Evolutionary conservation across 768 basidiomycete genomes (phyloP).

Genomic region (Mycena polygramma): DNA sequence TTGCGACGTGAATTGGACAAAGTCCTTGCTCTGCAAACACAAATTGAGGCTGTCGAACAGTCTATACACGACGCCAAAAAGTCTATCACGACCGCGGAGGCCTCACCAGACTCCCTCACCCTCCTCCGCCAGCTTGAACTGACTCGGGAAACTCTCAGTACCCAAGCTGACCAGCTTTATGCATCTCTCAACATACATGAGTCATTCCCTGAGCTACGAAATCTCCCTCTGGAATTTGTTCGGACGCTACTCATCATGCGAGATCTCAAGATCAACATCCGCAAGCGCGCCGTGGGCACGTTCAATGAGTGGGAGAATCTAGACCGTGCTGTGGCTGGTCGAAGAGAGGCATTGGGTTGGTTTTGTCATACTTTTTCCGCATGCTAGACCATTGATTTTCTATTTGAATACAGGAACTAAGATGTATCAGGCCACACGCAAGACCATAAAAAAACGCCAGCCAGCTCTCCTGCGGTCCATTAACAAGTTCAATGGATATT

Average conservation of each 20-base stretch:
- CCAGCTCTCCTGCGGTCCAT: too few relatives aligned
- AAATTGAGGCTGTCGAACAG: constrained; percentile 42
- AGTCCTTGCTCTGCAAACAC: constrained; percentile 47
- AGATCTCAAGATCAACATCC: constrained; percentile 55
- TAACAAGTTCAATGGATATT: too few relatives aligned
- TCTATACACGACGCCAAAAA: constrained; percentile 35
- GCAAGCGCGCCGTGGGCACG: constrained; percentile 47
- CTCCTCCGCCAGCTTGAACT: neutral
- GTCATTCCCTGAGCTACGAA: constrained; percentile 48
- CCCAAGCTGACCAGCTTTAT: constrained; percentile 49
- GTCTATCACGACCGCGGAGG: constrained; percentile 17
- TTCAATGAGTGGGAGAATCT: constrained; percentile 55
- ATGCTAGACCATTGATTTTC: too few relatives aligned
- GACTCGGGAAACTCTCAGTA: constrained; percentile 13
- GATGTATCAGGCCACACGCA: neutral
- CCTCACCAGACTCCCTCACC: neutral
- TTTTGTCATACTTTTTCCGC: too few relatives aligned
- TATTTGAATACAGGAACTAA: too few relatives aligned
- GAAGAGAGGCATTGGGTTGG: neutral
- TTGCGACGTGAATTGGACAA: constrained; percentile 51
- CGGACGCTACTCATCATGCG: constrained; percentile 48
- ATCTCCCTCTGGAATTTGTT: constrained; percentile 46
- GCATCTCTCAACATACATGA: constrained; percentile 50
- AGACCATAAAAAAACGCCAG: too few relatives aligned
- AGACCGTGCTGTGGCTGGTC: constrained; percentile 45